Evolutionary conservation across 441 rosid genomes (phyloP).

Genomic region (Pelargonium citronellum): DNA sequence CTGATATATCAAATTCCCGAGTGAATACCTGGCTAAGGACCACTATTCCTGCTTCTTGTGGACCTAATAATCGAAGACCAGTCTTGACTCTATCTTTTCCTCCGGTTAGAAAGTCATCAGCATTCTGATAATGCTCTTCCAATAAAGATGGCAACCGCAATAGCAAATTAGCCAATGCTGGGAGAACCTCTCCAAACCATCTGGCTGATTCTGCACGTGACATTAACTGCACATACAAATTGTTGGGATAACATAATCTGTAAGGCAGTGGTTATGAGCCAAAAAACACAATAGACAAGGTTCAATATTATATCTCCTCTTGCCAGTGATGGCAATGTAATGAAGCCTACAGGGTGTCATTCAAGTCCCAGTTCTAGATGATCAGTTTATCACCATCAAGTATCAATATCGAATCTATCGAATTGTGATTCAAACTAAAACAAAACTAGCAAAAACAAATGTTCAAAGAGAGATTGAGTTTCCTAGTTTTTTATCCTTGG

Average conservation of each 20-base stretch:
- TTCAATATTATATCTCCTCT: background rate
- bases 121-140: constrained; percentile 52
- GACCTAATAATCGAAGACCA: constrained; percentile 53
- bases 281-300: too few species aligned
- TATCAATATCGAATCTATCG: background rate
- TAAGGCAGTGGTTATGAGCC: too few species aligned
- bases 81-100: constrained; percentile 28
- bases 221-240: constrained; percentile 38
- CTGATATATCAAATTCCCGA: background rate
- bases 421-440: background rate
- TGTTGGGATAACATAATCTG: background rate
- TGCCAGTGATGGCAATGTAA: background rate
- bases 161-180: constrained; percentile 55
- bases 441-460: background rate
- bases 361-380: background rate
- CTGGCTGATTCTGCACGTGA: constrained; percentile 40
- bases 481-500: background rate
- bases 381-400: background rate
- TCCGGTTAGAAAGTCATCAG: constrained; percentile 30
- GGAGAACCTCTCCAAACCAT: constrained; percentile 66
- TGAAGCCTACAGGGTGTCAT: background rate
- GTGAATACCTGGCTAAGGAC: constrained; percentile 69
- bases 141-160: constrained; percentile 55
- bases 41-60: constrained; percentile 67
- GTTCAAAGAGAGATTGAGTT: too few species aligned